Evolutionary conservation across 345 rosid species (phyloP), one percentile per base, ranked within the genome.

Genomic region (Trapa incisa): DNA sequence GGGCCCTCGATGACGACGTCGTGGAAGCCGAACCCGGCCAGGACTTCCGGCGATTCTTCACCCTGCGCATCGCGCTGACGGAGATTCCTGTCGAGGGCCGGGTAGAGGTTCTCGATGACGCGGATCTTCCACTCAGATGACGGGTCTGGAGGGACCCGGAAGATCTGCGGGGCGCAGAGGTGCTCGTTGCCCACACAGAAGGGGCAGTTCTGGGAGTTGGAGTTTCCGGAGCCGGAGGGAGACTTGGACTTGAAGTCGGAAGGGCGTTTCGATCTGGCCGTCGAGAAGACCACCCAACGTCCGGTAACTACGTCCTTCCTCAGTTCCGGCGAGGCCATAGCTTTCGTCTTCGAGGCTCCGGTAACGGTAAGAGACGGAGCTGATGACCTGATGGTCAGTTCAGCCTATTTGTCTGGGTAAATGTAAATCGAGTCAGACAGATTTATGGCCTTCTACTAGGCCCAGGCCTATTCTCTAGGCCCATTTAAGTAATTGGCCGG

Each of bases 1-100:
- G 97, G 95, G 5, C 85, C 62, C 78, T 94, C 96, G 54, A 90
- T 83, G 78, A 93, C 89, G 67, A 90, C 97, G 68, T 93, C 94
- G 50, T 93, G 99, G 66, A 87, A 87, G 50, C 97, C 97, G 58
- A 87, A 80, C 50, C 97, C 92, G 54, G 12, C 61, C 42, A 84
- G 17, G 37, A 61, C 77, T 71, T 72, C 67, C 48, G 47, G 75
- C 48, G 65, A 74, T 12, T 43, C 74, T 12, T 43, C 74, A 47
- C 65, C 66, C 15, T 60, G 74, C 38, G 45, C 52, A 14, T 33
- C 72, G 47, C 76, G 69, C 61, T 47, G 32, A 56, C 66, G 85
- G 47, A 79, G 77, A 61, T 75, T 80, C 75, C 92, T 77, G 77
- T 86, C 84, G 48, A 91, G 70, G 5, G 97, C 96, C 0, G 96